phyloP scores from a whole-genome alignment of 306 rosid genomes.

The Trifolium dubium region DNA sequence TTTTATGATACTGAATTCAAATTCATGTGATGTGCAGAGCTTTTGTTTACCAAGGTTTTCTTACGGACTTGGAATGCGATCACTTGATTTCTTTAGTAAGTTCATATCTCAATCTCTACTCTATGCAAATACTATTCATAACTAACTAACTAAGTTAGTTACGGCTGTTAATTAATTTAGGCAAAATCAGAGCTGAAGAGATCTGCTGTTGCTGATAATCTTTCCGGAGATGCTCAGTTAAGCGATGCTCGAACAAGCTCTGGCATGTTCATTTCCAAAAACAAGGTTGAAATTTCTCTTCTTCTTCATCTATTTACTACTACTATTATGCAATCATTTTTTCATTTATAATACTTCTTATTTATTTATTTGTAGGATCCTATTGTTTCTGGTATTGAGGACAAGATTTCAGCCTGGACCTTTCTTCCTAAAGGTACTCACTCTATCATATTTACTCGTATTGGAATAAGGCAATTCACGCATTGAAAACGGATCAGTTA shows the following conservation, averaged over 20 bases:
- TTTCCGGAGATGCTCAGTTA: conserved; percentile 71
- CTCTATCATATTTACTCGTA: not conserved
- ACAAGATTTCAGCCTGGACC: conserved; percentile 92
- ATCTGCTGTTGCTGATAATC: conserved; percentile 89
- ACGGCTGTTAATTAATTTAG: conserved; percentile 41
- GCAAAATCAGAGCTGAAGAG: conserved; percentile 93
- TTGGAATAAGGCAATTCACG: not conserved
- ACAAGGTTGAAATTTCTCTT: conserved; percentile 60
- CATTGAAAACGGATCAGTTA: no score
- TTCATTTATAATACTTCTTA: not conserved
- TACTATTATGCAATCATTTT: not conserved
- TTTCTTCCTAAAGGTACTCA: conserved; percentile 94
- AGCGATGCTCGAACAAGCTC: conserved; percentile 96
- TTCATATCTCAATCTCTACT: not conserved
- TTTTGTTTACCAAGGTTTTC: conserved; percentile 85
- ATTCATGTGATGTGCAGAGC: conserved; percentile 63
- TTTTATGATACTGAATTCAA: not conserved
- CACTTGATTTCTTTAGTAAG: conserved; percentile 92
- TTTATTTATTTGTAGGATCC: conserved; percentile 67
- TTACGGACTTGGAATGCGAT: conserved; percentile 88
- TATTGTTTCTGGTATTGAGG: conserved; percentile 89
- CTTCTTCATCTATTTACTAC: not conserved
- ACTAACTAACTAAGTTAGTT: not conserved
- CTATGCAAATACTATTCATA: not conserved
- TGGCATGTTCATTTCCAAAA: conserved; percentile 88